phyloP scores from a whole-genome alignment of 306 rosid genomes.

The Prunus mongolica region DNA sequence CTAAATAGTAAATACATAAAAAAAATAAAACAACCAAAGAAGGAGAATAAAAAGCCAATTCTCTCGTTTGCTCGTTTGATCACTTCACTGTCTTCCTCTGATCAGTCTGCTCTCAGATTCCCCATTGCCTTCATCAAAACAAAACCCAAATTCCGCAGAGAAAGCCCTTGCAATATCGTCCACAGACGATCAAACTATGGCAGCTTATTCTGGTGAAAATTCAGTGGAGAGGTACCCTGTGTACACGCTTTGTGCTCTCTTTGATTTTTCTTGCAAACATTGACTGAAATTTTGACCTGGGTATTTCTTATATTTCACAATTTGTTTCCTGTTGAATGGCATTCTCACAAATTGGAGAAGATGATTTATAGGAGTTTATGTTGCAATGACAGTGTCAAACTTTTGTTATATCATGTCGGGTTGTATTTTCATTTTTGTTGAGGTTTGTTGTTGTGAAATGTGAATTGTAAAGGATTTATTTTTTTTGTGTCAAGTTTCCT shows the following conservation, averaged over 20 bases:
- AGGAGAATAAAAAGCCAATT: too few species aligned
- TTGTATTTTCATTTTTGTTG: background rate
- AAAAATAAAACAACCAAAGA: too few species aligned
- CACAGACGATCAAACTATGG: conserved; percentile 31
- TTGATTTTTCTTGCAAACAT: background rate
- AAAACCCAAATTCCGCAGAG: background rate
- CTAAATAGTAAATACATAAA: too few species aligned
- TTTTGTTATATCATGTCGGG: background rate
- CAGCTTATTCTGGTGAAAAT: conserved; percentile 32
- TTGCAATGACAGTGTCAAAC: too few species aligned
- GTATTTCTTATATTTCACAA: background rate
- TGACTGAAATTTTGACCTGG: conserved; percentile 10
- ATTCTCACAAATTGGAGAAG: too few species aligned
- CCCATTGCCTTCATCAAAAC: background rate
- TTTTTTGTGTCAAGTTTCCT: too few species aligned
- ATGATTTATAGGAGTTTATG: too few species aligned
- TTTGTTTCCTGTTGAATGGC: background rate
- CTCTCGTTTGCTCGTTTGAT: too few species aligned
- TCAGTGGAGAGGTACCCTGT: conserved; percentile 36
- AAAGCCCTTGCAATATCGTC: background rate
- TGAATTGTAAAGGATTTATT: background rate
- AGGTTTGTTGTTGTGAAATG: background rate
- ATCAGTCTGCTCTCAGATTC: background rate
- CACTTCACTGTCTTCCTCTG: too few species aligned
- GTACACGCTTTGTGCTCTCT: background rate